Evolutionary conservation across 2,329 filamentous ascomycete species (phyloP), one percentile per base, ranked within the genome.

Genomic region (Colletotrichum sp.): DNA sequence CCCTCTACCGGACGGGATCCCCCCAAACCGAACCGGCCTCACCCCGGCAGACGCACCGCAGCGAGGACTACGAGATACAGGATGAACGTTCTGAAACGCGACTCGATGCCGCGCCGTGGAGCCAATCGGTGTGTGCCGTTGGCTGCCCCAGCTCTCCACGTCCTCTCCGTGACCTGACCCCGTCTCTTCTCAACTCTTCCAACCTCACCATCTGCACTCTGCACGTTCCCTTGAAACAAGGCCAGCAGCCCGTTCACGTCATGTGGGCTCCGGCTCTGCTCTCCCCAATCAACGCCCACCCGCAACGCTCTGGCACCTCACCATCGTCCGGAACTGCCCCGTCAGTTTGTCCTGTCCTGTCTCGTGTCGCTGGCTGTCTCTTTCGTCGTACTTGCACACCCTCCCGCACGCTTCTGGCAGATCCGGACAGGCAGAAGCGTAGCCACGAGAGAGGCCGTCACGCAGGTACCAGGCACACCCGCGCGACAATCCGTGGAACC

Each of bases 181-280:
- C 59, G 26, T 34, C 49, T 62, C 34, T 55, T 70, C 55, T 70
- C 18, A 26, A 69, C 55, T 32, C 68, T 32, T 36, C 52, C 30
- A 63, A 63, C 59, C 28, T 30, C 66, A 39, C 59, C 59, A 24
- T 32, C 68, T 71, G 60, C 68, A 75, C 63, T 32, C 68, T 71
- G 60, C 68, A 75, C 63, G 67, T 75, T 57, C 69, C 63, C 32
- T 63, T 72, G 72, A 75, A 75, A 75, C 72, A 71, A 60, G 72
- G 55, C 68, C 68, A 66, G 39, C 28, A 66, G 34, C 49, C 60
- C 21, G 26, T 44, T 60, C 68, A 49, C 49, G 60, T 75, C 36
- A 26, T 71, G 44, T 36, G 34, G 49, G 60, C 34, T 32, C 5
- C 15, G 28, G 59, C 59, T 63, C 59, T 63, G 28, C 36, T 49